Evolutionary conservation across 1,139 yeast species (phyloP).

Genomic region (Pichia sp.): DNA sequence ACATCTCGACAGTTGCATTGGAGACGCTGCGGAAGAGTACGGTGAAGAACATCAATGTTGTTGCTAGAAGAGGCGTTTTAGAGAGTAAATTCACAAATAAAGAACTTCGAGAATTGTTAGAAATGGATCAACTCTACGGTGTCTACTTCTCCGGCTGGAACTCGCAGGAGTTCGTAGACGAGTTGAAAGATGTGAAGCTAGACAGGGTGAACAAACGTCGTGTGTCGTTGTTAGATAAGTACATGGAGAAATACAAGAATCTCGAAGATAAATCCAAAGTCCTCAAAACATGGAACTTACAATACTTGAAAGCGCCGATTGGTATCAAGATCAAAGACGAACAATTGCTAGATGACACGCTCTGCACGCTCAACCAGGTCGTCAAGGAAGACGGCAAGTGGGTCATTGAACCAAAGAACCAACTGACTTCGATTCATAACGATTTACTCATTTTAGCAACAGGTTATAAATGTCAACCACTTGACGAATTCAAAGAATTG

Average conservation of each 20-base stretch:
- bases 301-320: slow-evolving; percentile 67
- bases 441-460: slow-evolving; percentile 81
- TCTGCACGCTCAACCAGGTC: slow-evolving; percentile 48
- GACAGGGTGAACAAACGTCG: slow-evolving; percentile 72
- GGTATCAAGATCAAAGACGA: slow-evolving; percentile 43
- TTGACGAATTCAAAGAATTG: slow-evolving; percentile 54
- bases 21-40: slow-evolving; percentile 47
- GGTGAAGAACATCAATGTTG: slow-evolving; percentile 64
- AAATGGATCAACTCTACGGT: slow-evolving; percentile 47
- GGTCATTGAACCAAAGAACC: slow-evolving; percentile 44
- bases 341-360: slow-evolving; percentile 43
- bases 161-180: slow-evolving; percentile 40
- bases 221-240: slow-evolving; percentile 60
- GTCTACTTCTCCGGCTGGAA: slow-evolving; percentile 56
- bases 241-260: slow-evolving; percentile 19
- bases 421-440: slow-evolving; percentile 40
- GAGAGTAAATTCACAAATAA: slow-evolving; percentile 92
- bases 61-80: slow-evolving; percentile 81
- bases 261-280: not conserved
- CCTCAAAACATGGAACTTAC: slow-evolving; percentile 58
- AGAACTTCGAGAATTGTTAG: slow-evolving; percentile 83
- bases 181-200: slow-evolving; percentile 40
- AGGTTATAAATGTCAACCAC: slow-evolving; percentile 74
- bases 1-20: slow-evolving; percentile 66
- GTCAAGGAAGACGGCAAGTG: slow-evolving; percentile 25